Percentiles rank a stretch among this genome's conserved stretches.
Evolutionary conservation across 2,329 filamentous ascomycete species (phyloP).

Genomic region (Tolypocladium inflatum): DNA sequence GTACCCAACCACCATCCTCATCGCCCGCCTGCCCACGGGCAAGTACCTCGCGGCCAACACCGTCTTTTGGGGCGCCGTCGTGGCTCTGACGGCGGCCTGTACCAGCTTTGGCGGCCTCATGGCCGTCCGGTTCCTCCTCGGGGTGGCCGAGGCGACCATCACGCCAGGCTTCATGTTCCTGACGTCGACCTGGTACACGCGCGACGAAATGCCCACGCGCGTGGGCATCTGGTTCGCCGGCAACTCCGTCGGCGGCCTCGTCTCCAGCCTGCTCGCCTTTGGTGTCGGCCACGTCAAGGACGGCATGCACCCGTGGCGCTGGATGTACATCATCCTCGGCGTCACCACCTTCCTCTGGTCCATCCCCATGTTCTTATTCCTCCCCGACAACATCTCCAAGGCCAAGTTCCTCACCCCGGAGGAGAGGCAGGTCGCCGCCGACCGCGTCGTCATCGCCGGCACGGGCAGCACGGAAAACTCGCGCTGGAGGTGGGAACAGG

Average conservation of each 20-base stretch:
- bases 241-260: constrained; percentile 37
- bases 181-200: constrained; percentile 41
- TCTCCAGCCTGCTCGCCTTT: constrained; percentile 42
- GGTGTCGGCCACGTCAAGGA: constrained; percentile 44
- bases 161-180: constrained; percentile 44
- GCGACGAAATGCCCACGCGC: constrained; percentile 34
- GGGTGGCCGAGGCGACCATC: constrained; percentile 43
- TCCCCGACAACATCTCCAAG: constrained; percentile 43
- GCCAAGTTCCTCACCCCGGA: constrained; percentile 47
- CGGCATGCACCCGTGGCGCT: constrained; percentile 39
- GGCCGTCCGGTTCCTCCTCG: constrained; percentile 41
- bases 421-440: constrained; percentile 38
- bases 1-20: constrained; percentile 37
- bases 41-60: constrained; percentile 36
- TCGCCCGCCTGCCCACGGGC: constrained; percentile 35
- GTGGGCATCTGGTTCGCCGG: constrained; percentile 48
- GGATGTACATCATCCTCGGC: constrained; percentile 50
- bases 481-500: constrained; percentile 40
- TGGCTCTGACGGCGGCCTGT: constrained; percentile 32
- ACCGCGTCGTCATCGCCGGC: constrained; percentile 38
- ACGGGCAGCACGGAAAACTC: constrained; percentile 40
- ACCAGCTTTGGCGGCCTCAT: constrained; percentile 36
- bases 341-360: constrained; percentile 40
- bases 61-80: constrained; percentile 36
- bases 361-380: constrained; percentile 33